Base-by-base conservation (phyloP, 768 basidiomycete species). In the Panellus pusillus region DNA sequence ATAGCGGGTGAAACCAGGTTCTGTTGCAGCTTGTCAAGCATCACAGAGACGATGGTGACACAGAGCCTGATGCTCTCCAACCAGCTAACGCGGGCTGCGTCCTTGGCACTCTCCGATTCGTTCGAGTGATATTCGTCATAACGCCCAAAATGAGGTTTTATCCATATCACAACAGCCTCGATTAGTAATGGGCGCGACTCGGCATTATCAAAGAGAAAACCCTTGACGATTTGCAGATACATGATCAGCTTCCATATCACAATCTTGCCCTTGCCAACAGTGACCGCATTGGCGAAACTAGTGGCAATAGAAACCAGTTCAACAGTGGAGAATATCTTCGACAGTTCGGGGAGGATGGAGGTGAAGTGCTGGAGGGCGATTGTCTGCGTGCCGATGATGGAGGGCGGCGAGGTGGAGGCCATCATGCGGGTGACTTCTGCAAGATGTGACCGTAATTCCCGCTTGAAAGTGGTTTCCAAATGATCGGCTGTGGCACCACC, bases 301-400 rank as follows among this genome's bases (percentile, higher is more conserved):
- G 93, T 92, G 11, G 86, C 86, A 55, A 95, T 82, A 12, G 90
- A 84, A 20, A 95, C 91, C 9, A 97, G 83, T 66, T 98, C 94
- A 9, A 89, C 80, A 6, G 80, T 84, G 14, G 81, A 70, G 65
- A 92, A 94, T 17, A 94, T 85, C 63, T 89, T 86, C 31, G 84
- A 77, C 17, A 98, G 77, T 65, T 93, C 91, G 4, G 95, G 93
- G 9, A 98, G 76, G 57, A 96, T 90, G 19, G 91, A 88, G 2
- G 92, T 89, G 67, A 97, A 98, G 70, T 94, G 89, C 65, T 95
- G 93, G 12, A 97, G 76, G 6, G 93, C 93, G 55, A 96, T 87
- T 1, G 93, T 93, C 66, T 98, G 96, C 2, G 96, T 96, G 46
- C 96, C 96, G 44, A 98, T 93, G 67, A 97, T 89, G n/a, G 89